A percentile compares a stretch with the other conserved stretches of the same genome.
Conservation (phyloP, 1,284 basidiomycete genomes). For the Heterobasidion parviporum region DNA sequence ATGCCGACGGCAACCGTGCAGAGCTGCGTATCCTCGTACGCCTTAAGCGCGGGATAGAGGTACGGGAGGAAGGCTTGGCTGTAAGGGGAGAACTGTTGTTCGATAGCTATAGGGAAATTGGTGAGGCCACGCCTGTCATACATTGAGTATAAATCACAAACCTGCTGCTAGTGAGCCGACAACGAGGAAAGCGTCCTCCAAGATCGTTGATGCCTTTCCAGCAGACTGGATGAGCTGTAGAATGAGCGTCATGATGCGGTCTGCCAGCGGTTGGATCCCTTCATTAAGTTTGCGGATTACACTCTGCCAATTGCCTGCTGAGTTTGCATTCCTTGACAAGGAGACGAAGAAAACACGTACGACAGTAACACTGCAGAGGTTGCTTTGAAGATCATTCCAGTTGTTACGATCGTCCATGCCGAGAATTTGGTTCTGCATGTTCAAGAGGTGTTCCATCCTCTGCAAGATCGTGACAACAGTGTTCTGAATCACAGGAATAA, state of each 20-base stretch:
- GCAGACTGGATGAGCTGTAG: slow-evolving; percentile 82
- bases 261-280: slow-evolving; percentile 84
- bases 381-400: slow-evolving; percentile 98
- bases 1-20: slow-evolving; percentile 95
- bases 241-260: slow-evolving; percentile 92
- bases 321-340: slow-evolving; percentile 1
- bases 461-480: slow-evolving; percentile 77
- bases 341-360: slow-evolving; percentile 35
- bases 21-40: slow-evolving; percentile 92
- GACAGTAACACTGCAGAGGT: slow-evolving; percentile 86
- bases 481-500: slow-evolving; percentile 76
- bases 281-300: slow-evolving; percentile 79
- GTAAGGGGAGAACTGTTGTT: slow-evolving; percentile 82
- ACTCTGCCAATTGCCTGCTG: slow-evolving; percentile 36
- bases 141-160: slow-evolving; percentile 17
- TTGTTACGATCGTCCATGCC: slow-evolving; percentile 96
- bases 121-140: background rate
- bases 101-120: slow-evolving; percentile 49
- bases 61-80: slow-evolving; percentile 86
- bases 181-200: slow-evolving; percentile 95
- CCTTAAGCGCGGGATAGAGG: slow-evolving; percentile 84
- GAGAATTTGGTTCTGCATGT: slow-evolving; percentile 89
- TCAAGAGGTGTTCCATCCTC: slow-evolving; percentile 85
- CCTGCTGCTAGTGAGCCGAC: slow-evolving; percentile 84
- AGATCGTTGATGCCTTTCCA: slow-evolving; percentile 89